Conservation (phyloP, 2,329 filamentous ascomycete species). For the Bipolaris gigantea region DNA sequence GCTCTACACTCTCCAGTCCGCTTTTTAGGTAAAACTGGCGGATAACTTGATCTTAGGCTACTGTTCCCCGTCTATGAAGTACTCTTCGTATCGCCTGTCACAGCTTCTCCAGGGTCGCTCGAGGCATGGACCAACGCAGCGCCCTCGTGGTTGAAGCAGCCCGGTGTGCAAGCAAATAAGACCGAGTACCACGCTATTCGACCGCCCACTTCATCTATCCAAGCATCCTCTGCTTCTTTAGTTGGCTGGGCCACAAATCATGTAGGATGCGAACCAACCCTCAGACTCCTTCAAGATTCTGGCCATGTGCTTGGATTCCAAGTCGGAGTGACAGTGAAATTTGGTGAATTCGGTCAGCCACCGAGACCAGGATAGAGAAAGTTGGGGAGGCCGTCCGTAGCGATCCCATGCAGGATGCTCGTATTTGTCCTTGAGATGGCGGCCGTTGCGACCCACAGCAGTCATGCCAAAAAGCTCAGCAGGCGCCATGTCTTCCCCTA, state of each 20-base stretch:
- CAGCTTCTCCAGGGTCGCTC: neutral
- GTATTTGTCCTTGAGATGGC: constrained; percentile 51
- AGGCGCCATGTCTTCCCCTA: constrained; percentile 15
- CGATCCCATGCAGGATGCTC: constrained; percentile 46
- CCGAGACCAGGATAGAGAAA: constrained; percentile 11
- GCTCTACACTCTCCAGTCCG: too few relatives aligned
- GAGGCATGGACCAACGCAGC: neutral
- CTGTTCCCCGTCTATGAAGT: constrained; percentile 8
- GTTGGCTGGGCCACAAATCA: constrained; percentile 7
- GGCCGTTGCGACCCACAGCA: constrained; percentile 49
- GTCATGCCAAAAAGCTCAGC: constrained; percentile 31
- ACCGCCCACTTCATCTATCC: constrained; percentile 5
- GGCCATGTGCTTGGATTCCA: constrained; percentile 1
- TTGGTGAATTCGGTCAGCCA: neutral
- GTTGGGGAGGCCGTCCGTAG: constrained; percentile 22
- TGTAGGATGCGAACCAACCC: neutral
- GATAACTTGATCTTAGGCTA: constrained; percentile 8
- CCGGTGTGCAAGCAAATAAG: constrained; percentile 14
- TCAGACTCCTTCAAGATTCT: constrained; percentile 3
- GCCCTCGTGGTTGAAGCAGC: constrained; percentile 16
- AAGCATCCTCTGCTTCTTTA: constrained; percentile 12
- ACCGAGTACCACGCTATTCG: constrained; percentile 9
- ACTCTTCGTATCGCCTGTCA: constrained; percentile 4
- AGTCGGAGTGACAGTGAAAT: constrained; percentile 2
- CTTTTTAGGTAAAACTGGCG: too few relatives aligned